Evolutionary conservation across 345 rosid genomes (phyloP).

Genomic region (Luvunga scandens): DNA sequence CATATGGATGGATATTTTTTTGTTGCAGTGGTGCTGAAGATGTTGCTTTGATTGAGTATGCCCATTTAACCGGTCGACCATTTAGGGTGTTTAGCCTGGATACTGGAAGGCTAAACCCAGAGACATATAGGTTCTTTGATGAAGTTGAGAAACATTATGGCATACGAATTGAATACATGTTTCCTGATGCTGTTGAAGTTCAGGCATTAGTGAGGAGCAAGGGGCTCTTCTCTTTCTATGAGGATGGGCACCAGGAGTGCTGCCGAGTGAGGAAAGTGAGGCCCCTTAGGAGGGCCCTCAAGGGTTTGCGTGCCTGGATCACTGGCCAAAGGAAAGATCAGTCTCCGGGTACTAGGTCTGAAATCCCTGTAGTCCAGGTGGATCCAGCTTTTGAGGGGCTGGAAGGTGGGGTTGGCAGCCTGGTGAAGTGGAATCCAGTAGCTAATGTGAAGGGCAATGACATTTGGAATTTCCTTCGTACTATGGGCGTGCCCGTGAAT

Average conservation of each 20-base stretch:
- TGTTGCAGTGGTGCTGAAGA: constrained; percentile 93
- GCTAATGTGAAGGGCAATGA: constrained; percentile 76
- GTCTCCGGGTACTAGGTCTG: constrained; percentile 87
- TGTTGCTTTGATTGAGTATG: constrained; percentile 93
- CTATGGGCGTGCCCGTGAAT: constrained; percentile 89
- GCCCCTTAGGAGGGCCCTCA: constrained; percentile 84
- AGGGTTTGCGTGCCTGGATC: constrained; percentile 93
- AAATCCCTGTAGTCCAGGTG: constrained; percentile 81
- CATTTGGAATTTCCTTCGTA: constrained; percentile 77
- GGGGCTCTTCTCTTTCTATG: constrained; percentile 89
- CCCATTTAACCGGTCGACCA: constrained; percentile 73
- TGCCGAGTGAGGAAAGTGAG: constrained; percentile 97
- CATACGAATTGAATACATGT: constrained; percentile 84
- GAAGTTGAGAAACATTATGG: constrained; percentile 75
- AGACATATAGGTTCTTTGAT: constrained; percentile 72
- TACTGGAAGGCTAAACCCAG: constrained; percentile 88
- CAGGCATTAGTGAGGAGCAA: constrained; percentile 87
- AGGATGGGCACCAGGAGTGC: constrained; percentile 97
- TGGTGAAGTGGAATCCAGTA: constrained; percentile 95
- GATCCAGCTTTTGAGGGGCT: constrained; percentile 90
- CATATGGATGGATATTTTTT: background rate
- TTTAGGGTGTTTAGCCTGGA: constrained; percentile 92
- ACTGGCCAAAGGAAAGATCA: constrained; percentile 98
- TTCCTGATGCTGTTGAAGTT: constrained; percentile 94
- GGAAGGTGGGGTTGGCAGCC: constrained; percentile 83